Percentiles rank a stretch among this genome's conserved stretches.
phyloP scores from a whole-genome alignment of 768 basidiomycete species.

The Stropharia rugosoannulata region DNA sequence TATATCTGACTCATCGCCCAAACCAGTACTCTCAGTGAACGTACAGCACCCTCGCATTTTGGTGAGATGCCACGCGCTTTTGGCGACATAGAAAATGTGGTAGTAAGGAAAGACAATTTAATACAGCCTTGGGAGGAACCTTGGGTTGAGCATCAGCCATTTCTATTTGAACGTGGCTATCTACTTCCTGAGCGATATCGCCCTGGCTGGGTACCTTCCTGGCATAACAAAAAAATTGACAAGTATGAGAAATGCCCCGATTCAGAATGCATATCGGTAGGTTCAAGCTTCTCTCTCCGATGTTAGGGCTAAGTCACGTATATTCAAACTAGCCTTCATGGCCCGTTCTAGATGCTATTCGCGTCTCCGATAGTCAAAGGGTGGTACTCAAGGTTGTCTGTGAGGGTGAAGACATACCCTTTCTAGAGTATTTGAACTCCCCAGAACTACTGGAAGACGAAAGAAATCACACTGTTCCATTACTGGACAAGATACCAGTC shows the following conservation, averaged over 20 bases:
- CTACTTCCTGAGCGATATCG: neutral
- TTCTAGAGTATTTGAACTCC: neutral
- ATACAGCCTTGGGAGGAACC: neutral
- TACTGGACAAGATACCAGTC: neutral
- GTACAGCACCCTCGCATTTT: too few species aligned
- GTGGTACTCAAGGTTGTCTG: neutral
- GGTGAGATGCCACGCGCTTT: too few species aligned
- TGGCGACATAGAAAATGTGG: neutral
- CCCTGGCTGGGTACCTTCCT: neutral
- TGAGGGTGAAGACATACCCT: neutral
- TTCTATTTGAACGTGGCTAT: neutral
- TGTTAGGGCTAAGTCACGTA: neutral
- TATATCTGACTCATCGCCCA: too few species aligned
- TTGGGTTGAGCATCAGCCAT: conserved; percentile 1
- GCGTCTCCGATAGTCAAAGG: neutral
- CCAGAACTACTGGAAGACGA: neutral
- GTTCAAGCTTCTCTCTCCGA: neutral
- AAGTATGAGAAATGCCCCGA: neutral
- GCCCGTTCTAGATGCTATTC: neutral
- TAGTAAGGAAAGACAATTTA: neutral
- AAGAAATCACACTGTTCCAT: neutral
- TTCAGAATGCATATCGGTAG: neutral
- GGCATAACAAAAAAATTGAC: neutral
- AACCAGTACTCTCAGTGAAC: too few species aligned
- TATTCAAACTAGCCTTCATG: neutral